Evolutionary conservation across 202 grass and related monocot species (phyloP), one percentile per base, ranked within the genome.

Genomic region (Panicum virgatum): DNA sequence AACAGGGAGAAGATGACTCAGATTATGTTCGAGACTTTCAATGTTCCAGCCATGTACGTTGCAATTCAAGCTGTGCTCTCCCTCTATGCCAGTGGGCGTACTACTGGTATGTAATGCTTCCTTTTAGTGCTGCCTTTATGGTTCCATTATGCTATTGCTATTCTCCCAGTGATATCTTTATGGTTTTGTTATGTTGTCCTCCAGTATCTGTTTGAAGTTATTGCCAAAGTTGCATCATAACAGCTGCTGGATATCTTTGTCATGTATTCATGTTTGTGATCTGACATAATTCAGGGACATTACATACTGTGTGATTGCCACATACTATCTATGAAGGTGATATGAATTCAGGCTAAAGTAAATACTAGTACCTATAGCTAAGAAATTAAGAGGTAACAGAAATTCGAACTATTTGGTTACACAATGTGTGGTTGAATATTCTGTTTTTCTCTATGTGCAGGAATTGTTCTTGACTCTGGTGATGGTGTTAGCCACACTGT

Each of bases 1-100:
- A 94, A 94, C 89, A 92, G 92, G 69, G 92, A 94, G 78, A 94
- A 94, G 82, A 94, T 94, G 92, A 94, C 92, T 20, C 92, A 94
- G 73, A 94, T 92, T 81, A 94, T 94, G 92, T 94, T 94, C 7
- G 92, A 94, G 79, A 92, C 92, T 37, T 94, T 95, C 92, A 95
- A 92, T 79, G 87, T 90, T 44, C 92, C 92, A 51, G 92, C 92
- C 47, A 95, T 95, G 92, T 95, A 95, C 9, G 90, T 95, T 3
- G 92, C 92, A 0, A 95, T 92, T 79, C 92, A 95, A 83, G 92
- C 92, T 0, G 92, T 95, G 57, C 92, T 95, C 50, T 95, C 92
- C 50, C 92, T 95, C 34, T 95, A 95, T 46, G 92, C 92, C 56
- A 95, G 92, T 95, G 92, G 92, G 7, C 90, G 92, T 86, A 95